Base-by-base conservation (phyloP, 768 basidiomycete species). In the Mycena vulgaris region DNA sequence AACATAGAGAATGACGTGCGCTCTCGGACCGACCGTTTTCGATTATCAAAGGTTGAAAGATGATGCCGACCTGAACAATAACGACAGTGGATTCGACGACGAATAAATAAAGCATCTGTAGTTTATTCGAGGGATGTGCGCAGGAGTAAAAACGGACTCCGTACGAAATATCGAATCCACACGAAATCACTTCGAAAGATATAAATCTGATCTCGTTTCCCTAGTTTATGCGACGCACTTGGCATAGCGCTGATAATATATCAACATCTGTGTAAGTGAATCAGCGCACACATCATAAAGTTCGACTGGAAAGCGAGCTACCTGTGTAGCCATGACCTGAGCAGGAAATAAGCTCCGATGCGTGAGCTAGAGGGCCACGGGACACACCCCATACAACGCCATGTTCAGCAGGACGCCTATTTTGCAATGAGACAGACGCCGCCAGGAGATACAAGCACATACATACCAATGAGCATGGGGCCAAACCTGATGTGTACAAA, bases 391-490 rank as follows among this genome's bases (percentile, higher is more conserved):
- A 30, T 71, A 71, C 14, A 71, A 31, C 47, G 56, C 31, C 30
- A 55, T 52, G 48, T 71, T 71, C 53, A 71, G 31, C 31, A 64
- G 17, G 39, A 67, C 70, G 8, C 70, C 70, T 66, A 9, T 31
- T 21, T 42, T 39, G 14, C 27, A 45, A 16, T 68, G n/a, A 60
- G 48, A 65, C 25, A 13, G n/a, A 55, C 30, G 19, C 3, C 7
- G 27, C 16, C 11, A 19, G 39, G 14, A 31, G n/a, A 1, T 17
- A 8, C 13, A 3, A 45, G 17, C 21, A n/a, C 17, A 45, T 1
- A 57, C 67, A 23, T 16, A 69, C 68, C 68, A 35, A 69, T 70
- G 8, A 70, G 63, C 63, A 70, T 61, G 40, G 69, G 69, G 21
- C 63, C 63, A 9, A 55, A 70, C 17, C 69, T 65, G 48, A 16